These are phyloP conservation scores for Daldinia loculata DNA, from an alignment of 495 filamentous ascomycete species.

Conservation along the genomic window DNA sequence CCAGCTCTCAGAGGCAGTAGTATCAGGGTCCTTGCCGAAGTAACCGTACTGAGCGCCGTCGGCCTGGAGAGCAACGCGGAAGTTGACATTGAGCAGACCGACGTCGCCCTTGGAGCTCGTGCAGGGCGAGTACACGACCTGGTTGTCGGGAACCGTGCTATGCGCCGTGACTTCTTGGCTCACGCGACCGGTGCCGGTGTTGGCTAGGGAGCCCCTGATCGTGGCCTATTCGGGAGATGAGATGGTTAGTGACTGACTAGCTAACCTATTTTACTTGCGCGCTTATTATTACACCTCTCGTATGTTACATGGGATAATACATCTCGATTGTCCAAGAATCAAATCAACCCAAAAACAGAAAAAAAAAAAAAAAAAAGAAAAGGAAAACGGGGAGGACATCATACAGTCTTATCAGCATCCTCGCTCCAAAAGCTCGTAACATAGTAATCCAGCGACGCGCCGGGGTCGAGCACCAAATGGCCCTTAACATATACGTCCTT, in stretches of 20 bases:
- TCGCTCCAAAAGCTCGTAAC: slow-evolving; percentile 54
- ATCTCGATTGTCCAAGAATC: not conserved
- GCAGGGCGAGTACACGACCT: slow-evolving; percentile 53
- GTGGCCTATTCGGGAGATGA: slow-evolving; percentile 27
- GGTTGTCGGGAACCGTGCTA: slow-evolving; percentile 35
- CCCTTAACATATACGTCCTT: slow-evolving; percentile 47
- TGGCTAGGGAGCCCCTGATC: slow-evolving; percentile 40
- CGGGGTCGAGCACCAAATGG: slow-evolving; percentile 48
- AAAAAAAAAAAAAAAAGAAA: not conserved
- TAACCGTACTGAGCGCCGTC: slow-evolving; percentile 45
- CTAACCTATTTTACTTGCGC: too few relatives aligned
- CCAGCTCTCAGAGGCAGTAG: slow-evolving; percentile 49
- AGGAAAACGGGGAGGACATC: too few relatives aligned
- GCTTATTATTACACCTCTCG: too few relatives aligned
- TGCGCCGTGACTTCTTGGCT: slow-evolving; percentile 46
- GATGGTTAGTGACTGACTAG: not conserved
- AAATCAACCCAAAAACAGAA: not conserved
- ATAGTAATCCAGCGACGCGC: slow-evolving; percentile 48
- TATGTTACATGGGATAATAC: too few relatives aligned
- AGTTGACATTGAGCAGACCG: slow-evolving; percentile 58
- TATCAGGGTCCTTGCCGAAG: slow-evolving; percentile 50
- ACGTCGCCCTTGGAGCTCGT: slow-evolving; percentile 45
- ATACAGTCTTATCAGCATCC: slow-evolving; percentile 49
- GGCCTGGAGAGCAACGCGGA: slow-evolving; percentile 51
- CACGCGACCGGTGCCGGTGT: slow-evolving; percentile 39